A percentile compares a stretch with the other conserved stretches of the same genome.
Evolutionary conservation across 2,329 filamentous ascomycete species (phyloP).

Genomic region (Fusarium odoratissimum): DNA sequence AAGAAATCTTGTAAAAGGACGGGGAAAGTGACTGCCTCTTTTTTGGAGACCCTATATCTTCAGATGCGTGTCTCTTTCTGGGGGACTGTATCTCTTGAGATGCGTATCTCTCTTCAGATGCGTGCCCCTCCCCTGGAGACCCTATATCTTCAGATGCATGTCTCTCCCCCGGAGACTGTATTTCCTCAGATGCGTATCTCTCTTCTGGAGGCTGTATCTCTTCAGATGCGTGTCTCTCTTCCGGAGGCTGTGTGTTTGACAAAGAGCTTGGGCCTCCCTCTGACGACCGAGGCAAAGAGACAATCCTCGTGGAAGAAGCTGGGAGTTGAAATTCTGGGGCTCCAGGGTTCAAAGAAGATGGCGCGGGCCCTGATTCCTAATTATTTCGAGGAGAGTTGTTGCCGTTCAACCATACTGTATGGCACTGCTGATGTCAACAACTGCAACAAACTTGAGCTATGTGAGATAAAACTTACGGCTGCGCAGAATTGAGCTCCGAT

Average conservation of each 20-base stretch:
- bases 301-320: background rate
- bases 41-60: background rate
- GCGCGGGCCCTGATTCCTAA: background rate
- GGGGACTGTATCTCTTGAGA: background rate
- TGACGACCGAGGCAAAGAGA: background rate
- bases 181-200: background rate
- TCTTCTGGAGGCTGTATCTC: no score
- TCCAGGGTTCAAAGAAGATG: background rate
- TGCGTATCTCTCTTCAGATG: background rate
- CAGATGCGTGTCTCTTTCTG: background rate
- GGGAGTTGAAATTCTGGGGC: background rate
- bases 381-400: background rate
- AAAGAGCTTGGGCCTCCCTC: background rate
- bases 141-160: background rate
- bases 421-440: background rate
- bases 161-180: no score
- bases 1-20: background rate
- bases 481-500: background rate
- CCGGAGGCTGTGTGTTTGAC: background rate
- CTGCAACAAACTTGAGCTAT: background rate
- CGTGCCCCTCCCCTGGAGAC: background rate
- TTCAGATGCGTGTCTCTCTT: background rate
- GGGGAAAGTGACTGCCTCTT: background rate
- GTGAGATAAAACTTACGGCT: background rate
- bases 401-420: background rate